These are phyloP conservation scores for Zarea fungicola DNA, from an alignment of 2,329 filamentous ascomycete species.

Conservation along the genomic window DNA sequence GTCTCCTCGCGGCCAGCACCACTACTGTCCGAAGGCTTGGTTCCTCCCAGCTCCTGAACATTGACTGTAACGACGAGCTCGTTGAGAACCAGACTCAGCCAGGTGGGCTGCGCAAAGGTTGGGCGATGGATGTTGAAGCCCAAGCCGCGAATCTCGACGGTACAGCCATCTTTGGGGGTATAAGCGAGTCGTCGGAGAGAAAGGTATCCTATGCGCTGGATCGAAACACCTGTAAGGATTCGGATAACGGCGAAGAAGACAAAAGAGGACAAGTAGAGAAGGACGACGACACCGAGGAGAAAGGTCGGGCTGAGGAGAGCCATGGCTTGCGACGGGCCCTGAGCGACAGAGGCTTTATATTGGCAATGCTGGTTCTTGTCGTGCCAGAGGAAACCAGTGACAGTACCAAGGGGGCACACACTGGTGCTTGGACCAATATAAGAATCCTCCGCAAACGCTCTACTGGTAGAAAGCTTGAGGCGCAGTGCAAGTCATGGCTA, in stretches of 20 bases:
- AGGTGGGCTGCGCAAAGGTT: conserved; percentile 95
- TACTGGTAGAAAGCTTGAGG: conserved; percentile 5
- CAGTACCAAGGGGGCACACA: background rate
- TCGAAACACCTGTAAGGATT: conserved; percentile 88
- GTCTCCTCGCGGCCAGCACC: conserved; percentile 24
- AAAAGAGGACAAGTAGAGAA: conserved; percentile 87
- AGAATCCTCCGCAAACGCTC: background rate
- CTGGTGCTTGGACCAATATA: background rate
- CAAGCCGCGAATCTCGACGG: conserved; percentile 82
- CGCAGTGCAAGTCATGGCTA: conserved; percentile 2
- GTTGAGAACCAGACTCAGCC: conserved; percentile 83
- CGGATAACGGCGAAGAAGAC: conserved; percentile 89
- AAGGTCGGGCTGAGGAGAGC: conserved; percentile 72
- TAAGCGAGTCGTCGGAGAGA: conserved; percentile 89
- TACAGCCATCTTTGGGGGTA: conserved; percentile 80
- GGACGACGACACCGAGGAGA: conserved; percentile 75
- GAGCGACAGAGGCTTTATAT: background rate
- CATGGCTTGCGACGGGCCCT: conserved; percentile 35
- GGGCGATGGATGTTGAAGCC: conserved; percentile 86
- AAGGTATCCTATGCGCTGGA: conserved; percentile 90
- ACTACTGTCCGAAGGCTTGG: conserved; percentile 30
- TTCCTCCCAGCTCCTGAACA: conserved; percentile 57
- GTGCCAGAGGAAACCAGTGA: no score
- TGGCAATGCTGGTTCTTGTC: background rate
- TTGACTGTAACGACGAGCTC: conserved; percentile 84